Base-by-base conservation (phyloP, 768 basidiomycete species). In the Lactarius sanguifluus region DNA sequence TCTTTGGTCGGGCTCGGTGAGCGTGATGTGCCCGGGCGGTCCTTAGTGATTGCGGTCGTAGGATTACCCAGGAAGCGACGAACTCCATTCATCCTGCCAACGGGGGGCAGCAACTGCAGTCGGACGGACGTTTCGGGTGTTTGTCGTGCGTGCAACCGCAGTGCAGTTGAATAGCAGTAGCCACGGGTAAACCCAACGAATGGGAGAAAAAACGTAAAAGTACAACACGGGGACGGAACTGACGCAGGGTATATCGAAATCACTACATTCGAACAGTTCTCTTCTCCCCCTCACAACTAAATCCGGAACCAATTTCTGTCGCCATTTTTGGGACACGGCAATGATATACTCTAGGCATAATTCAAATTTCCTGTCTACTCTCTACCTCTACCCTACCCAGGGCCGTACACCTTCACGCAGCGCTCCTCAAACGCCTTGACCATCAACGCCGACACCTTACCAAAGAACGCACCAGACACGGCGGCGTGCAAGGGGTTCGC, bases 371-470 rank as follows among this genome's bases (percentile, higher is more conserved):
- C 55, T 47, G 10, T 52, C 45, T 61, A 50, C 45, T 12, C 36
- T 25, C 30, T 34, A 36, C n/a, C 9, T 30, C 47, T 20, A 20
- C 52, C 30, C 50, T 25, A 25, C 32, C 80, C 76, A 23, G 74
- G 74, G 5, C 92, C 90, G 72, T 94, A 95, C 6, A 96, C 79
- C 59, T 82, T 79, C 63, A 81, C 55, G 75, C 94, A 96, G 32
- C 95, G 84, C 69, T 89, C 82, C 78, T 98, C 95, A 71, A 99
- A 99, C 1, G 96, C 95, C 61, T 88, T 79, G 28, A 98, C 88
- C 94, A 97, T 98, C 77, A 89, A 82, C 70, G 85, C 85, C 3
- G 92, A 91, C 5, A 97, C 88, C 73, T 91, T 87, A 10, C 90
- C 90, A 74, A 98, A 92, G 75, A 98, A 94, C 3, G 87, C 79